These are phyloP conservation scores for Cocos nucifera DNA, from an alignment of 176 grass and related monocot genomes.

Conservation along the genomic window DNA sequence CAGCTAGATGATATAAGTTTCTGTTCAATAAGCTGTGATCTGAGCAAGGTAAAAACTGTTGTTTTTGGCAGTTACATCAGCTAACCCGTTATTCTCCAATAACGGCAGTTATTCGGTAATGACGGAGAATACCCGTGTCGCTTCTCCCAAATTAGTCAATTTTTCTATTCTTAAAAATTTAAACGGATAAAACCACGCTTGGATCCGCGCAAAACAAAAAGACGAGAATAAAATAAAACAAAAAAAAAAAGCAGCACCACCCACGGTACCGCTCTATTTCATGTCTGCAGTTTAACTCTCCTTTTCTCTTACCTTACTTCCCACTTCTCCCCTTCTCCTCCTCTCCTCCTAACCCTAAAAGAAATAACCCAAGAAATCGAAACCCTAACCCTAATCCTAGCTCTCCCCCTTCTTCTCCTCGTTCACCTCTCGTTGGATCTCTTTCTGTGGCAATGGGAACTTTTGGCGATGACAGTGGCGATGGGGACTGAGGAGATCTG, in stretches of 20 bases:
- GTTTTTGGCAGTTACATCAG: too few species aligned
- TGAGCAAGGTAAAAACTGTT: too few species aligned
- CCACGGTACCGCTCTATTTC: slow-evolving; percentile 1
- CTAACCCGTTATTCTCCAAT: too few species aligned
- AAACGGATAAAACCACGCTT: slow-evolving; percentile 8
- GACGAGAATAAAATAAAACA: background rate
- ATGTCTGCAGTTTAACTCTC: slow-evolving; percentile 45
- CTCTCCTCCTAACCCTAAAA: slow-evolving; percentile 1
- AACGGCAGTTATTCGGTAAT: too few species aligned
- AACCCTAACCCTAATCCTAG: slow-evolving; percentile 4
- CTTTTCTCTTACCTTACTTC: slow-evolving; percentile 49
- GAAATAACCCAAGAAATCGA: too few species aligned
- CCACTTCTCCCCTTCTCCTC: slow-evolving; percentile 25
- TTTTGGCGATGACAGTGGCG: slow-evolving; percentile 11
- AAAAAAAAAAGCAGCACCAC: background rate
- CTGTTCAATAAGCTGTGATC: too few species aligned
- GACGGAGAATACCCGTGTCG: too few species aligned
- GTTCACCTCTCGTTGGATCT: background rate
- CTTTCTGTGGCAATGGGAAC: slow-evolving; percentile 12
- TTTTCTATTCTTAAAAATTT: slow-evolving; percentile 19
- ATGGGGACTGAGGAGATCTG: slow-evolving; percentile 17
- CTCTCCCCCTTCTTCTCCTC: background rate
- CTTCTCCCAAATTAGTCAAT: too few species aligned
- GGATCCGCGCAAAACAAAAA: background rate
- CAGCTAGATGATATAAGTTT: too few species aligned